These are phyloP conservation scores for Wolfiporia cocos DNA, from an alignment of 1,284 basidiomycete species.

Conservation along the genomic window DNA sequence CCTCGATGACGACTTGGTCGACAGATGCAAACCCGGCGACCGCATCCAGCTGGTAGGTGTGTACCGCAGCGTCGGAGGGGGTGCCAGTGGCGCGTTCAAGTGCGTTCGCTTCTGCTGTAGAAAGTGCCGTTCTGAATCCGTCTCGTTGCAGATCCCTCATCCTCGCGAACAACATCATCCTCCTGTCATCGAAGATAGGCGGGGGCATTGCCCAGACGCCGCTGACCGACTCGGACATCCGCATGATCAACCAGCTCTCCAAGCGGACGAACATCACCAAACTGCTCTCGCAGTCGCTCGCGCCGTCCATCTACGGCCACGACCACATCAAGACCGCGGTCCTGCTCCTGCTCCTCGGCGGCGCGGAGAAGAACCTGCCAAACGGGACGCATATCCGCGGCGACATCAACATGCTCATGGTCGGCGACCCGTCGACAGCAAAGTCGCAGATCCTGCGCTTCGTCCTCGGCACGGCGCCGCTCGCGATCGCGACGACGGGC, in stretches of 20 bases:
- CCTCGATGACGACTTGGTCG: conserved; percentile 95
- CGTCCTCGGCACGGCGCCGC: conserved; percentile 91
- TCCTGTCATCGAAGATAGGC: conserved; percentile 95
- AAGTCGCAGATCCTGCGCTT: conserved; percentile 98
- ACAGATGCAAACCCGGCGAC: conserved; percentile 97
- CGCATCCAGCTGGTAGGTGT: conserved; percentile 96
- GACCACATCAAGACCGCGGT: conserved; percentile 96
- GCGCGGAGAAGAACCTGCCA: conserved; percentile 95
- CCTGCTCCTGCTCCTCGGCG: conserved; percentile 88
- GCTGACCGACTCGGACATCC: conserved; percentile 92
- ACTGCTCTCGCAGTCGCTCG: conserved; percentile 90
- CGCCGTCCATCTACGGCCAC: conserved; percentile 96
- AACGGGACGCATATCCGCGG: conserved; percentile 99
- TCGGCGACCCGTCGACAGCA: conserved; percentile 97
- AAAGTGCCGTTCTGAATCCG: too few species aligned
- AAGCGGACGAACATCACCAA: conserved; percentile 84
- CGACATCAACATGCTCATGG: conserved; percentile 99
- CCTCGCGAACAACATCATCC: conserved; percentile 92
- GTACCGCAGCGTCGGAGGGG: conserved; percentile 91
- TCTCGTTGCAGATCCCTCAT: conserved; percentile 73
- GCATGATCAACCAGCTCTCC: conserved; percentile 92
- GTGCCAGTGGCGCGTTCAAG: conserved; percentile 88
- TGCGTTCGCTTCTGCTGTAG: conserved; percentile 36
- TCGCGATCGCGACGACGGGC: conserved; percentile 98
- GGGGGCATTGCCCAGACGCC: conserved; percentile 94